Evolutionary conservation across 371 early-diverging fungal genomes (phyloP).

Genomic region (Mucor plumbeus): DNA sequence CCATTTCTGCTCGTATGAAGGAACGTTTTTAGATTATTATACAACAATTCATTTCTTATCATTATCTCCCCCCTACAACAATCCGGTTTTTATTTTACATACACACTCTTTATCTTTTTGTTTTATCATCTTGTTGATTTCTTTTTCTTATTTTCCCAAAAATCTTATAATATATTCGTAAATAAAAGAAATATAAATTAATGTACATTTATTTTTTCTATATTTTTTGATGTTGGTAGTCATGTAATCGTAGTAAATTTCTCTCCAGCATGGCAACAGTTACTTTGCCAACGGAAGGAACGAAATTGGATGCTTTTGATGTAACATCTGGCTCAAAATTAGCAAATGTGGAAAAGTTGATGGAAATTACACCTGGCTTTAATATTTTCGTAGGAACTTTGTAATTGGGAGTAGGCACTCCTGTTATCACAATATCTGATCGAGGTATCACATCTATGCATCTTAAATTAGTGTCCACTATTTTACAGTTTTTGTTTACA

Average conservation of each 20-base stretch:
- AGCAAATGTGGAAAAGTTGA: slow-evolving; percentile 91
- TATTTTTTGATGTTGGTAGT: slow-evolving; percentile 55
- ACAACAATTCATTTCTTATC: not conserved
- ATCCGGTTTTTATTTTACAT: slow-evolving; percentile 10
- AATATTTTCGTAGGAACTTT: slow-evolving; percentile 80
- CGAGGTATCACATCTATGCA: slow-evolving; percentile 81
- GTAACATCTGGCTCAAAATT: slow-evolving; percentile 90
- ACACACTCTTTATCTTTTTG: not conserved
- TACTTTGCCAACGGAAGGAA: slow-evolving; percentile 94
- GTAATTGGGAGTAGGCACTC: slow-evolving; percentile 87
- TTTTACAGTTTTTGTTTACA: slow-evolving; percentile 57
- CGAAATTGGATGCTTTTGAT: slow-evolving; percentile 86
- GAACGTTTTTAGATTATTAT: slow-evolving; percentile 78
- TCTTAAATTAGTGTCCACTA: slow-evolving; percentile 59
- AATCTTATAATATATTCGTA: slow-evolving; percentile 8
- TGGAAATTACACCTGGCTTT: slow-evolving; percentile 91
- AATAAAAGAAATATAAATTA: not conserved
- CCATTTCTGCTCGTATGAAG: slow-evolving; percentile 90
- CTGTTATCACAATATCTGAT: slow-evolving; percentile 95
- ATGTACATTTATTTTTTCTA: not conserved
- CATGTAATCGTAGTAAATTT: slow-evolving; percentile 84
- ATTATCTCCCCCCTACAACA: not conserved
- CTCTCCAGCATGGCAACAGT: slow-evolving; percentile 96
- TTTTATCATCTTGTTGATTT: slow-evolving; percentile 12
- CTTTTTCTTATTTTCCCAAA: not conserved